A percentile compares a stretch with the other conserved stretches of the same genome.
These are phyloP conservation scores for Coleophoma crateriformis DNA, from an alignment of 2,329 filamentous ascomycete genomes.

Conservation along the genomic window DNA sequence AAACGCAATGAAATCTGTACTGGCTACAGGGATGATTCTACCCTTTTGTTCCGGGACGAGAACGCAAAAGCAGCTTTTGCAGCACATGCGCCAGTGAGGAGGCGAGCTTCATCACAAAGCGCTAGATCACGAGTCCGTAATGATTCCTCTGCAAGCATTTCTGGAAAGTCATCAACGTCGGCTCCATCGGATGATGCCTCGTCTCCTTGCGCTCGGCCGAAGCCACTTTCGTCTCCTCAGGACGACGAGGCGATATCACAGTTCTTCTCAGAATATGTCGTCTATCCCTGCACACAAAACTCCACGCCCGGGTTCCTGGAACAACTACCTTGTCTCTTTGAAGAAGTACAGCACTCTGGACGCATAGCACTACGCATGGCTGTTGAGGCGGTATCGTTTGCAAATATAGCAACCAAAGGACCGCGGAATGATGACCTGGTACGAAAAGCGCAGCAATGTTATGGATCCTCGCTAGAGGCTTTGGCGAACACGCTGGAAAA, in stretches of 20 bases:
- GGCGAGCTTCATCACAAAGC: conserved; percentile 3
- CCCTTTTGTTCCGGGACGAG: conserved; percentile 32
- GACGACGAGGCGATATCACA: conserved; percentile 25
- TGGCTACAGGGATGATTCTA: conserved; percentile 31
- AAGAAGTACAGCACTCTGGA: conserved; percentile 31
- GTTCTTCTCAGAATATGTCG: conserved; percentile 34
- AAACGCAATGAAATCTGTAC: conserved; percentile 31
- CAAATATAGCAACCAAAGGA: conserved; percentile 25
- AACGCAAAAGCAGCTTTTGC: conserved; percentile 21
- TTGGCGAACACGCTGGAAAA: conserved; percentile 26
- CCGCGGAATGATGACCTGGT: conserved; percentile 11
- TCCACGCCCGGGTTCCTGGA: conserved; percentile 34
- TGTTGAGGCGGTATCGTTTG: conserved; percentile 30
- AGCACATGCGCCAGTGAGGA: neutral
- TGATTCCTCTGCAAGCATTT: neutral
- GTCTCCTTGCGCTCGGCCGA: conserved; percentile 3
- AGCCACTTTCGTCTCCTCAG: conserved; percentile 1
- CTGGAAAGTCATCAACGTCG: neutral
- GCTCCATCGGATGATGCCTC: neutral
- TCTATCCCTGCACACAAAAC: conserved; percentile 30
- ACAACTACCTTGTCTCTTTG: conserved; percentile 31
- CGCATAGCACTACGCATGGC: conserved; percentile 32
- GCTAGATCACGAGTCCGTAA: neutral
- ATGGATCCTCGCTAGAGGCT: conserved; percentile 29
- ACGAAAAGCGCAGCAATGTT: conserved; percentile 26